Conservation (phyloP, 1,139 yeast species). For the Candida sp. region DNA sequence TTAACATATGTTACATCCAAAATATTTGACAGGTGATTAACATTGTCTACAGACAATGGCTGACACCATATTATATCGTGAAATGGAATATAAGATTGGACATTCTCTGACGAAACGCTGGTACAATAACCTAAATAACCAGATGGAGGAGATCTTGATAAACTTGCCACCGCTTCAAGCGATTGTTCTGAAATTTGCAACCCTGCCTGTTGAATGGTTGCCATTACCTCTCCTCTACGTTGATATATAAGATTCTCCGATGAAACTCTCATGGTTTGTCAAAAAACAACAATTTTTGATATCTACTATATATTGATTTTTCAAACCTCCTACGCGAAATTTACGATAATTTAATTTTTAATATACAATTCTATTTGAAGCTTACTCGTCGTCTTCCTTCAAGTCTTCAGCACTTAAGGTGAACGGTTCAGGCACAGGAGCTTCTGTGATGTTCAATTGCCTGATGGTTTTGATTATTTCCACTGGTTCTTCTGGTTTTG, state of each 20-base stretch:
- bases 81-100: conserved; percentile 15
- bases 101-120: background rate
- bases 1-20: conserved; percentile 19
- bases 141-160: conserved; percentile 1
- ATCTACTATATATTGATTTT: background rate
- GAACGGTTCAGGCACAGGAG: conserved; percentile 91
- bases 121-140: conserved; percentile 2
- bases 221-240: conserved; percentile 6
- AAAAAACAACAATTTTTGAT: too few relatives aligned
- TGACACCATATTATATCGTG: conserved; percentile 27
- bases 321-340: background rate
- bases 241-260: conserved; percentile 11
- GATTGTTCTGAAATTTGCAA: conserved; percentile 10
- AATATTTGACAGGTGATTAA: conserved; percentile 9
- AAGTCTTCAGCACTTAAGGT: conserved; percentile 53
- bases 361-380: background rate
- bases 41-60: conserved; percentile 6
- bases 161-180: conserved; percentile 5
- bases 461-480: conserved; percentile 81
- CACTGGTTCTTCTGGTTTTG: conserved; percentile 60
- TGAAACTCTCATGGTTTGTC: conserved; percentile 4
- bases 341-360: too few relatives aligned
- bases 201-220: conserved; percentile 8
- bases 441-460: conserved; percentile 77
- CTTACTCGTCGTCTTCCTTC: conserved; percentile 25